Base-by-base conservation (phyloP, 2,329 filamentous ascomycete genomes). In the Coniochaeta prunicola region DNA sequence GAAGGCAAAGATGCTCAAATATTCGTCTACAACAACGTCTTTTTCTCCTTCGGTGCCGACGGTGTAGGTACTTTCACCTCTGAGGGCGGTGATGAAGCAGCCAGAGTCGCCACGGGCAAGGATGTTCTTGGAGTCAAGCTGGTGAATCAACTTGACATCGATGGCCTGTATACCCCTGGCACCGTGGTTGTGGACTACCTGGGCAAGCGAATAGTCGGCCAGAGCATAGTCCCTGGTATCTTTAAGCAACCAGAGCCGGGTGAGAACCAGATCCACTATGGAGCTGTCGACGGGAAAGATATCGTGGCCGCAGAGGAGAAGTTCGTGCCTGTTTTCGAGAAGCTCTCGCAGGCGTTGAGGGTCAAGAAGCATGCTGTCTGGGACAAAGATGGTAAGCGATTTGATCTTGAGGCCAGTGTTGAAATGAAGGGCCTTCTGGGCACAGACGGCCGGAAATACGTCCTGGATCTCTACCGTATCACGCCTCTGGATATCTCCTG, bases 11-110 rank as follows among this genome's bases (percentile, higher is more conserved):
- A 99, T 72, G 94, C 94, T 4, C 94, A 99, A 73, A 99, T 99
- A 64, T 99, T 96, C 69, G 93, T 99, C 26, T 97, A 97, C 80
- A 97, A 97, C 80, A 99, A 99, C 75, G 92, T 99, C 65, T 99
- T 99, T 79, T 99, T 96, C 79, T 97, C 94, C 0, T 97, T 97
- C 67, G 94, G 94, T 62, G 93, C 94, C 50, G 94, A 99, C 72
- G 96, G 94, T 57, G 94, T 97, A 53, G 93, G 94, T 48, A 99
- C 94, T 17, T 99, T 99, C 73, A 92, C 92, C 12, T 92, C 89
- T 3, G 94, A 99, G 76, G 94, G 94, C 64, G 94, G 94, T 21
- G 93, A 99, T 65, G 94, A 99, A 76, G 94, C 94, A 64, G 94
- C 94, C 15, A 86, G 93, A 60, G 91, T 97, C 59, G 94, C 96